phyloP scores from a whole-genome alignment of 225 moss, liverwort and hornwort species.

The Pseudoscleropodium purum region DNA sequence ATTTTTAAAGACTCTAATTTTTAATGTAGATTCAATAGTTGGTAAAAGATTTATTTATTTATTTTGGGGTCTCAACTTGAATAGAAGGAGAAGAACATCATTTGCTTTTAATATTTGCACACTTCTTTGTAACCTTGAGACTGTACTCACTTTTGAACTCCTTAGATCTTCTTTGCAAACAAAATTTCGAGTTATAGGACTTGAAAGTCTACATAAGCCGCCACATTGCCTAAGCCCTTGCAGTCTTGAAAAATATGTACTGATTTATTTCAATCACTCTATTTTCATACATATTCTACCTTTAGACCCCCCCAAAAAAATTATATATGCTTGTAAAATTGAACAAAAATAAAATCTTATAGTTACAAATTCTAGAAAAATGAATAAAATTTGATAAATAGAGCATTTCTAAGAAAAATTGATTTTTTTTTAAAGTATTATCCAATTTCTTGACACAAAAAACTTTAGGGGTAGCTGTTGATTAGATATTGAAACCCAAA shows the following conservation, averaged over 20 bases:
- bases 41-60: not conserved
- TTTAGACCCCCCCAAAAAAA: too few species aligned
- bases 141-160: not conserved
- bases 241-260: not conserved
- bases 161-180: not conserved
- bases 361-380: not conserved
- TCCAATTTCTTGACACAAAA: too few species aligned
- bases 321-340: not conserved
- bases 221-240: not conserved
- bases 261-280: not conserved
- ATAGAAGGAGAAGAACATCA: fast-evolving
- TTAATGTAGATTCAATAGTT: not conserved
- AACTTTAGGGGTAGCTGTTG: fast-evolving
- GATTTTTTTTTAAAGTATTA: too few species aligned
- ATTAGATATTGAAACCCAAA: not conserved
- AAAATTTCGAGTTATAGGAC: not conserved
- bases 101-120: not conserved
- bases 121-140: not conserved
- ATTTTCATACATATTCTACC: not conserved
- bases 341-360: not conserved
- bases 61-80: not conserved
- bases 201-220: fast-evolving
- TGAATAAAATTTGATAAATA: not conserved
- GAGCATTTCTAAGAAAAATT: fast-evolving
- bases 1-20: not conserved